Evolutionary conservation across 2,329 filamentous ascomycete species (phyloP).

Genomic region (Colletotrichum euphorbiae): DNA sequence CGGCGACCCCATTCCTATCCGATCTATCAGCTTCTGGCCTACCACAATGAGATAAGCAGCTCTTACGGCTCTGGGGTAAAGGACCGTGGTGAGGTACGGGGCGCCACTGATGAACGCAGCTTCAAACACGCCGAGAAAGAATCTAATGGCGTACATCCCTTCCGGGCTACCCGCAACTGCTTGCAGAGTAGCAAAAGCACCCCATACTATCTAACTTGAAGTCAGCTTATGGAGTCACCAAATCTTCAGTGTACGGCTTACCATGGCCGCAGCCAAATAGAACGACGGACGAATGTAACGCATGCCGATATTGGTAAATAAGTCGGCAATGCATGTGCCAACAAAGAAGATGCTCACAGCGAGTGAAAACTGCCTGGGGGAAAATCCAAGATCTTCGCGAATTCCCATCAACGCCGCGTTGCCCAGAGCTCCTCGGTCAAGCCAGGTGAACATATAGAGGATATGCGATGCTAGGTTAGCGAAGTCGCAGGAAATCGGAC

Average conservation of each 20-base stretch:
- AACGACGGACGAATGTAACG: slow-evolving; percentile 27
- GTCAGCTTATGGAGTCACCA: not conserved
- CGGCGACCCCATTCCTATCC: slow-evolving; percentile 55
- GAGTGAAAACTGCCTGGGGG: slow-evolving; percentile 41
- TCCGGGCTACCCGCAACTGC: slow-evolving; percentile 22
- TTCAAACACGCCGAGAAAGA: slow-evolving; percentile 61
- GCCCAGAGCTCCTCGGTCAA: slow-evolving; percentile 32
- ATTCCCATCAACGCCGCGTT: slow-evolving; percentile 44
- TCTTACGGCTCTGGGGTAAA: slow-evolving; percentile 59
- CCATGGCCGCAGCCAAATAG: slow-evolving; percentile 32
- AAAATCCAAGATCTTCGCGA: slow-evolving; percentile 40
- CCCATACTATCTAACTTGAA: slow-evolving; percentile 20
- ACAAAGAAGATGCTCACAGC: slow-evolving; percentile 44
- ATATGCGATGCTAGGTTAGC: not conserved
- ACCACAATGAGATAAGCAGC: rapidly evolving
- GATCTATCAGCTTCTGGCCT: rapidly evolving
- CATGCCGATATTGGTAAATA: slow-evolving; percentile 33
- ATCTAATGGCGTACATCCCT: slow-evolving; percentile 50
- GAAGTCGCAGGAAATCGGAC: not conserved
- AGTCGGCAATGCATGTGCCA: slow-evolving; percentile 25
- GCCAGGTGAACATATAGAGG: slow-evolving; percentile 38
- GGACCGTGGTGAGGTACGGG: slow-evolving; percentile 62
- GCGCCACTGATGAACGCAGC: slow-evolving; percentile 63
- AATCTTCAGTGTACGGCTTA: not conserved
- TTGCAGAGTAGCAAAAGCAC: slow-evolving; percentile 23